Evolutionary conservation across 1,284 basidiomycete genomes (phyloP), one percentile per base, ranked within the genome.

Genomic region (Marasmius oreades): DNA sequence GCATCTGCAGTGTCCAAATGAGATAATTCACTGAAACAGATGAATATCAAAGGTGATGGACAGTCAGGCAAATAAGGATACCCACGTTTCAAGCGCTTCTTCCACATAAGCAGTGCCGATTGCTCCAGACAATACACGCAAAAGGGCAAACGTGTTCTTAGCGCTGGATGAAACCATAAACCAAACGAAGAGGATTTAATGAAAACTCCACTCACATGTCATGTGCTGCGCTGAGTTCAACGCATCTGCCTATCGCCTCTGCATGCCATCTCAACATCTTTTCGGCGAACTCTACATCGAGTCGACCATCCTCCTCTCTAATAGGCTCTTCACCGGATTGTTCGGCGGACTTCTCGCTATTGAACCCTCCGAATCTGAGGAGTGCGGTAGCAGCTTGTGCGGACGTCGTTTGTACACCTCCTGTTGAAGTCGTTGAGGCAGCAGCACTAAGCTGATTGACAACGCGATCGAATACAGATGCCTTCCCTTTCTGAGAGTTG

Each of bases 251-350:
- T 33, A 96, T 86, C 2, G 93, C 90, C 69, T 98, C 95, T 1
- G 95, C 95, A 71, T 98, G 95, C 93, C 95, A 97, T 68, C 87
- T 92, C 18, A 98, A 74, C 85, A 98, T 94, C 62, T 82, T 87
- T 74, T 96, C 93, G 1, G 92, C 92, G 23, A 87, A 77, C 37
- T 86, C 84, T 3, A 97, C 73, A 47, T 77, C 85, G 34, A 97
- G 73, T 37, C 84, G 65, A 4, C 95, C 95, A 66, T 98, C 95
- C 59, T 90, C 87, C 55, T 93, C 90, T 51, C 79, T 80, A 1
- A 86, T 66, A 26, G 83, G 82, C 52, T 93, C 90, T 63, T 93
- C 92, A 3, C 67, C 72, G 11, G 72, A 59, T 61, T 78, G 81
- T 44, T 89, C 86, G 51, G 75, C 73, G 18, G 69, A 75, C 42